Evolutionary conservation across 78 protist species (phyloP), one percentile per base, ranked within the genome.

Genomic region (Planoprotostelium fungivorum): DNA sequence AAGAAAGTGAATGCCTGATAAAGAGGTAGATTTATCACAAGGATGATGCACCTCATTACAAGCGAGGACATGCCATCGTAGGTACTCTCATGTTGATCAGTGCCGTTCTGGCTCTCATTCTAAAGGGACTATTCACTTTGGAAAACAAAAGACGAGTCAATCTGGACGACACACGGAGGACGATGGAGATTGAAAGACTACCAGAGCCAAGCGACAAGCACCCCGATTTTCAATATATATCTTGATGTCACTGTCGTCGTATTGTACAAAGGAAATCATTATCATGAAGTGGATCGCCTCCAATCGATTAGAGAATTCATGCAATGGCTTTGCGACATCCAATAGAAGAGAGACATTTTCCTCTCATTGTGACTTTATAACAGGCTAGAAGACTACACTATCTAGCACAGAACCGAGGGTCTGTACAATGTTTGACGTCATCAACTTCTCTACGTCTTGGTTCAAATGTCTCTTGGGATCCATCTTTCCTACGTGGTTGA

Each of bases 391-490:
- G 73, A 51, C 73, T 5, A 51, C 73, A 16, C 73, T 51, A 16
- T 51, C 73, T 51, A 51, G 16, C 31, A 51, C 73, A 5, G 73
- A 51, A 16, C 73, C 73, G 5, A 51, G 16, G 5, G 73, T 51
- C 73, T 51, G 73, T 51, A 89, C 94, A 34, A 99, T 97, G 94
- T 99, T 99, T 37, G 63, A 1, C 29, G 95, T 87, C 99, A 99
- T 98, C 85, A 98, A 95, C 39, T 90, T 63, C 34, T 95, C 96
- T 28, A 98, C 94, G 38, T 95, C 95, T 25, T 90, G 87, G 36
- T 90, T 91, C 29, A 99, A 89, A 88, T 97, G 99, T 83, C 96
- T 98, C 95, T 97, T 96, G 38, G 97, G 97, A 90, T 97, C 97
- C 34, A 87, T 93, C 93, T 93, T 96, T 84, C 95, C 98, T 37